Evolutionary conservation across 2,329 filamentous ascomycete species (phyloP).

Genomic region (Hymenoscyphus albidus): DNA sequence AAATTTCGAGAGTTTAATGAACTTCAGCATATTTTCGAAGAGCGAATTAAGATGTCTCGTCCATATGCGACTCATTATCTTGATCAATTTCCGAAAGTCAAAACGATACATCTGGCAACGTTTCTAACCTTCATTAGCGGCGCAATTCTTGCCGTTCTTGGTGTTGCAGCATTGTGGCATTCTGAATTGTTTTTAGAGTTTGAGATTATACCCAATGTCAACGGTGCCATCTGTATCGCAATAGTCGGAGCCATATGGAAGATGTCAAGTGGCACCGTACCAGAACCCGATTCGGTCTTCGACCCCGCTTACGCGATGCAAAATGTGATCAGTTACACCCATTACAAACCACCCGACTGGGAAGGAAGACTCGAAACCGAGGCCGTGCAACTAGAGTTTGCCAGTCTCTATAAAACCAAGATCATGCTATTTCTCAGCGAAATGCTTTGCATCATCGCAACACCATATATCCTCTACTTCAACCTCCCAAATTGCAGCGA

Average conservation of each 20-base stretch:
- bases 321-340: constrained; percentile 88
- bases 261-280: constrained; percentile 74
- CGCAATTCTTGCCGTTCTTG: constrained; percentile 79
- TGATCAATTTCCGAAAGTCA: constrained; percentile 94
- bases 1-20: constrained; percentile 99
- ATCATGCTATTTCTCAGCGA: constrained; percentile 90
- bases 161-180: constrained; percentile 79
- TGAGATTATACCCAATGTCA: constrained; percentile 83
- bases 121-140: constrained; percentile 87
- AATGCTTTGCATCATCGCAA: constrained; percentile 85
- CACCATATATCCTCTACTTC: constrained; percentile 82
- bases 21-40: constrained; percentile 84
- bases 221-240: constrained; percentile 85
- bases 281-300: constrained; percentile 84
- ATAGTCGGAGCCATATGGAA: constrained; percentile 81
- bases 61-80: constrained; percentile 90
- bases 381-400: constrained; percentile 88
- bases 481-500: constrained; percentile 86
- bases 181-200: constrained; percentile 88
- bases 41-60: constrained; percentile 89
- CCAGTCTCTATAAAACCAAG: constrained; percentile 86
- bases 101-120: constrained; percentile 78
- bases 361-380: constrained; percentile 85
- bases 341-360: constrained; percentile 89
- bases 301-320: constrained; percentile 86